Base-by-base conservation (phyloP, 2,329 filamentous ascomycete genomes). In the Colletotrichum tofieldiae region DNA sequence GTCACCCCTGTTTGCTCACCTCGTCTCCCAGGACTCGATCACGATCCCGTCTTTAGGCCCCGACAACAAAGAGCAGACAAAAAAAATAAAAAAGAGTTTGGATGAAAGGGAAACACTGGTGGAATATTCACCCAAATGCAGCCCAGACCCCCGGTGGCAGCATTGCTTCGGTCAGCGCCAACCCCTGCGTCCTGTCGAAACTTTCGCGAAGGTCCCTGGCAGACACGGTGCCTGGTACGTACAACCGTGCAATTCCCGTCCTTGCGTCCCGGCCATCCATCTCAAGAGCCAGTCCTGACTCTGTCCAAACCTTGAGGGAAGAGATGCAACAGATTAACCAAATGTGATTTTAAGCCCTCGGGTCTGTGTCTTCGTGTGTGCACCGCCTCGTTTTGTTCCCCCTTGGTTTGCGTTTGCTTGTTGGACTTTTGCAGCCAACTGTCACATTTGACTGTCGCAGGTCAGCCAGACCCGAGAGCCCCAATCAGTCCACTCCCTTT, bases 101-200 rank as follows among this genome's bases (percentile, higher is more conserved):
- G 65, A 68, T 47, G 65, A 72, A 68, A 58, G 43, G 51, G 65
- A 72, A 68, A 72, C 65, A 47, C 55, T 63, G 51, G 69, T 72
- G 29, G 37, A 52, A 68, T 55, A 47, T 54, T 23, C 29, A 39
- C 39, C 43, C 58, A 58, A 51, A 41, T 16, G 23, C 52, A 51
- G 51, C 8, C 58, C 56, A 37, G n/a, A 29, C 39, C 45, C 45
- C 37, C 32, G 14, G 45, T 20, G 35, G 43, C 47, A 39, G 35
- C 32, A 29, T 43, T n/a, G 39, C 37, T 71, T 71, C 39, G 64
- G 51, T 47, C 65, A 54, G 45, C 58, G 52, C 18, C 45, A n/a
- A 62, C 69, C 69, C 69, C 69, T 68, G 65, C 65, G 45, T 72
- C 29, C 52, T 63, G 35, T 56, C 65, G 65, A 72, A 68, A 68